Percentiles rank a stretch among this genome's conserved stretches.
phyloP scores from a whole-genome alignment of 176 grass and related monocot genomes.

The Cenchrus americanus region DNA sequence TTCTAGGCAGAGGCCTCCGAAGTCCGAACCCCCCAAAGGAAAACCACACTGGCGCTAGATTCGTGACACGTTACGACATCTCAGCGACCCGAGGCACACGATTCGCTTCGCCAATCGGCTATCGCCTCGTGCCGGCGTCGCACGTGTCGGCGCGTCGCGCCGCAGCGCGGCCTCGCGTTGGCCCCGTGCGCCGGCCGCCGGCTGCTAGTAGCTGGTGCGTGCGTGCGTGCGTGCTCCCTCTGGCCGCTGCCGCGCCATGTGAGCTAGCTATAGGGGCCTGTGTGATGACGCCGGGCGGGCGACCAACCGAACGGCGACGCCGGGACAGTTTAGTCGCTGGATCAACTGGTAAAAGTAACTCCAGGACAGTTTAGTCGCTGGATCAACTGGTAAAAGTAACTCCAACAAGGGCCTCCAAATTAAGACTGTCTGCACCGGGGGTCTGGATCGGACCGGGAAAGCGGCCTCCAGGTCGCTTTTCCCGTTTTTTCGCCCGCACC shows the following conservation, averaged over 20 bases:
- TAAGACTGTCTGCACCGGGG: too few relatives aligned
- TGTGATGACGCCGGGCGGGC: not conserved
- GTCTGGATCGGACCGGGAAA: too few relatives aligned
- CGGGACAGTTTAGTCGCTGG: not conserved
- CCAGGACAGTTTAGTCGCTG: too few relatives aligned
- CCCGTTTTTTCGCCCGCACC: too few relatives aligned
- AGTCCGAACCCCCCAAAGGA: not conserved
- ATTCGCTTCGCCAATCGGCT: too few relatives aligned
- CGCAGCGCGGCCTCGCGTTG: constrained; percentile 1
- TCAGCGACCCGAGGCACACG: not conserved
- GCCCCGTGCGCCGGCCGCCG: not conserved
- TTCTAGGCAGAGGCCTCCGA: constrained; percentile 11
- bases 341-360: not conserved
- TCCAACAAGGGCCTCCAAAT: too few relatives aligned
- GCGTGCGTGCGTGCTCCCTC: not conserved
- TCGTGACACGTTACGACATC: constrained; percentile 62
- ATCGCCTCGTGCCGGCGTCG: not conserved
- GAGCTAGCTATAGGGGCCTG: not conserved
- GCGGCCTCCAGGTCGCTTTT: too few relatives aligned
- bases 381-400: too few relatives aligned
- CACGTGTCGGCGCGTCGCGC: constrained; percentile 39
- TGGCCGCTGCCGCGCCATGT: not conserved
- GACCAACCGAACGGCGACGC: not conserved
- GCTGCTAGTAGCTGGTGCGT: not conserved
- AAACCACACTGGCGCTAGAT: constrained; percentile 36